Conservation (phyloP, 2,329 filamentous ascomycete species). For the Diaporthe citri region DNA sequence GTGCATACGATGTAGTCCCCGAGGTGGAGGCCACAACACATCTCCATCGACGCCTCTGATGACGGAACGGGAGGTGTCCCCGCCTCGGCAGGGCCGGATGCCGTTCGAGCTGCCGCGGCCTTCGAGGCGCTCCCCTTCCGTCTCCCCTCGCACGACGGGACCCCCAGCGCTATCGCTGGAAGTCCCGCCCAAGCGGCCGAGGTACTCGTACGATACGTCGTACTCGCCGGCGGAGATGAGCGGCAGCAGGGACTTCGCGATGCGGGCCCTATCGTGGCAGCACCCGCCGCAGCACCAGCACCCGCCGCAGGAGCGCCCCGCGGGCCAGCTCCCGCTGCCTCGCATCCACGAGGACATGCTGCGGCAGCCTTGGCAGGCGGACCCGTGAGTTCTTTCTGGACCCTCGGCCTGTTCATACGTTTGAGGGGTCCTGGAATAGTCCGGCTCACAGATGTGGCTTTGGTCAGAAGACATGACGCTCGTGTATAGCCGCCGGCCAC, state of each 20-base stretch:
- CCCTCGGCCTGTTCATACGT: not conserved
- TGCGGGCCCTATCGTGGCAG: constrained; percentile 41
- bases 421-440: not conserved
- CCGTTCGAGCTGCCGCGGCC: constrained; percentile 54
- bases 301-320: constrained; percentile 52
- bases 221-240: constrained; percentile 49
- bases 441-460: not conserved
- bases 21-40: constrained; percentile 63
- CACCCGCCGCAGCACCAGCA: constrained; percentile 43
- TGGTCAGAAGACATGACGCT: constrained; percentile 59
- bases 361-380: constrained; percentile 51
- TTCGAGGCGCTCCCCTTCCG: constrained; percentile 59
- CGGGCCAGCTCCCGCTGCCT: constrained; percentile 58
- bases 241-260: constrained; percentile 48
- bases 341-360: constrained; percentile 64
- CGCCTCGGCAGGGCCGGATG: constrained; percentile 47
- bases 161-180: constrained; percentile 47
- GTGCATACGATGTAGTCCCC: constrained; percentile 56
- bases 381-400: constrained; percentile 48
- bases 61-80: constrained; percentile 60
- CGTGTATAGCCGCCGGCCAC: constrained; percentile 54
- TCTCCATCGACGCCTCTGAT: constrained; percentile 64
- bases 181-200: constrained; percentile 62
- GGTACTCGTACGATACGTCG: constrained; percentile 61
- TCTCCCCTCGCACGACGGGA: constrained; percentile 60